Base-by-base conservation (phyloP, 192 early-diverging fungal genomes). In the Jimgerdemannia flammicorona region DNA sequence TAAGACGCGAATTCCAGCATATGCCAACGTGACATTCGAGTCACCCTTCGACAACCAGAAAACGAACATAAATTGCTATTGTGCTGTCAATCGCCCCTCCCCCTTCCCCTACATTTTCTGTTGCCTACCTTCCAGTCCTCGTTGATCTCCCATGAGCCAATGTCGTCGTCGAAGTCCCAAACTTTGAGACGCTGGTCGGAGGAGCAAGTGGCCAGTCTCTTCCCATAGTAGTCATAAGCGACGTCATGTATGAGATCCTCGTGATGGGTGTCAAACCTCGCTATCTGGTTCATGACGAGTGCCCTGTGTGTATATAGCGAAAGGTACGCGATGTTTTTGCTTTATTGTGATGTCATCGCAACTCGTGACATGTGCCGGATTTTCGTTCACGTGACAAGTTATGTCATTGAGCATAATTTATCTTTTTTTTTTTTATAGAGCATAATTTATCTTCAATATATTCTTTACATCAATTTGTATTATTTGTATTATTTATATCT, bases 221-320 rank as follows among this genome's bases (percentile, higher is more conserved):
- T 95, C 39, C 97, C 97, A 84, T 98, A 98, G 80, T 89, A 95
- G 84, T 98, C 93, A 79, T 95, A 98, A 3, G 89, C 84, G 40
- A 99, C 82, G 78, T 96, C 94, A 80, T 97, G 96, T 70, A 99
- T 94, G 71, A 99, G 88, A 85, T 99, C 97, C 65, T 97, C 94
- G 84, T 96, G 95, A 64, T 80, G 85, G 19, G 93, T 87, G 63
- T 93, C 87, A 77, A 96, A 88, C 64, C 81, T 83, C 11, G 84
- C 84, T 40, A 84, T 75, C 67, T 80, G 82, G 63, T 76, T 85
- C 84, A 87, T 87, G 29, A 29, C 43, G 3, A 70, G 29, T 29
- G 29, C 29, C 29, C 1, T 29, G 29, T 29, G 29, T 29, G 29
- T 29, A 29, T 29, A 29, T 29, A 29, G 1, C 0, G 29, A 29